Percentiles rank a stretch among this genome's conserved stretches.
phyloP scores from a whole-genome alignment of 371 early-diverging fungal species.

The Actinomortierella wolfii region DNA sequence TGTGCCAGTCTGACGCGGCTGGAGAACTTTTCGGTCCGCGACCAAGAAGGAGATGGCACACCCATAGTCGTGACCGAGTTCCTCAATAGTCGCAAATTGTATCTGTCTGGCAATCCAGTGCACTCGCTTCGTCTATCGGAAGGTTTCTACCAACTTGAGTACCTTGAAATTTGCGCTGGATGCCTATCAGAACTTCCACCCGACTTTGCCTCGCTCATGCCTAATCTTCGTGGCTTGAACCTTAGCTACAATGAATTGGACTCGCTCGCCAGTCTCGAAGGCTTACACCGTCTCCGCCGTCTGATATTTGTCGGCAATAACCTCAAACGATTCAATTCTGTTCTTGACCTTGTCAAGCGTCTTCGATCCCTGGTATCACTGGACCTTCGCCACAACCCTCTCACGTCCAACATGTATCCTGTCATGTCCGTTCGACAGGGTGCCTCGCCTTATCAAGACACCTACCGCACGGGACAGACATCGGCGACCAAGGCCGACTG shows the following conservation, averaged over 20 bases:
- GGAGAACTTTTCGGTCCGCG: conserved; percentile 57
- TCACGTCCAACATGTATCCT: conserved; percentile 45
- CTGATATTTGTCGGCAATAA: conserved; percentile 58
- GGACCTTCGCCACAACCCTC: conserved; percentile 51
- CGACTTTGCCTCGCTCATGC: conserved; percentile 53
- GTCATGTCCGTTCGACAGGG: conserved; percentile 41
- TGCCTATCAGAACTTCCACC: conserved; percentile 53
- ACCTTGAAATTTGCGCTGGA: conserved; percentile 56
- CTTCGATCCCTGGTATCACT: conserved; percentile 50
- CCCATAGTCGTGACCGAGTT: conserved; percentile 53
- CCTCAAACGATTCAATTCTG: conserved; percentile 48
- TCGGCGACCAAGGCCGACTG: conserved; percentile 48
- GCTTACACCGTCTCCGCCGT: conserved; percentile 50
- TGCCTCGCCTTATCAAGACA: conserved; percentile 28
- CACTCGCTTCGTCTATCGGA: conserved; percentile 43
- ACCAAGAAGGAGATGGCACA: conserved; percentile 57
- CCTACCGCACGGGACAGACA: conserved; percentile 32
- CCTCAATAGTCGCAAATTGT: conserved; percentile 54
- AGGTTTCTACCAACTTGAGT: conserved; percentile 57
- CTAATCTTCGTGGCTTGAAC: conserved; percentile 54
- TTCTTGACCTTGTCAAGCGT: conserved; percentile 43
- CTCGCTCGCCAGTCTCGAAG: conserved; percentile 51
- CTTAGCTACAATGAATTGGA: conserved; percentile 55
- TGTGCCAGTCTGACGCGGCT: conserved; percentile 47
- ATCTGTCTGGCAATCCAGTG: conserved; percentile 57